These are phyloP conservation scores for Backusella australiensis DNA, from an alignment of 192 early-diverging fungal genomes.

Conservation along the genomic window DNA sequence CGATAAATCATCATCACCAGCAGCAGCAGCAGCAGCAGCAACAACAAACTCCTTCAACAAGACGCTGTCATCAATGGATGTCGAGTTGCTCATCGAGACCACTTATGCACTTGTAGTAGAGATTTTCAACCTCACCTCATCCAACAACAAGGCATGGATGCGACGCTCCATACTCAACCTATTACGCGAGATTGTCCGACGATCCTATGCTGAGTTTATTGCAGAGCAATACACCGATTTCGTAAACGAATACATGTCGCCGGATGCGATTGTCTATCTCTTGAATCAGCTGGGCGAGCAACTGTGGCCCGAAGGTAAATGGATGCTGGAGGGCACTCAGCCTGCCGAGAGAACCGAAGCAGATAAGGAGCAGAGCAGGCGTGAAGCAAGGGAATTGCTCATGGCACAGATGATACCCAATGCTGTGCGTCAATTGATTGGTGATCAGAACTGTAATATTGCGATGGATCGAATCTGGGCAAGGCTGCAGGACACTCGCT, in stretches of 20 bases:
- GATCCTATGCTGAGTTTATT: slow-evolving; percentile 34
- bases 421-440: slow-evolving; percentile 31
- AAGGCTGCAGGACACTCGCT: slow-evolving; percentile 20
- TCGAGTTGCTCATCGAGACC: slow-evolving; percentile 37
- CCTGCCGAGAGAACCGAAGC: slow-evolving; percentile 1
- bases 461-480: slow-evolving; percentile 37
- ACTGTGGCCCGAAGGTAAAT: slow-evolving; percentile 32
- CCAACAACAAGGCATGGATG: slow-evolving; percentile 38
- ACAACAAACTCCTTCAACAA: background rate
- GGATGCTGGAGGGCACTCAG: background rate
- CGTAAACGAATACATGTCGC: slow-evolving; percentile 20
- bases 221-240: slow-evolving; percentile 30
- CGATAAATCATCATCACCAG: background rate
- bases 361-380: slow-evolving; percentile 26
- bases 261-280: slow-evolving; percentile 17
- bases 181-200: slow-evolving; percentile 33
- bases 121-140: slow-evolving; percentile 30
- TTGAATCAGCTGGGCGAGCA: slow-evolving; percentile 14
- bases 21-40: background rate
- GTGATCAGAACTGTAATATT: slow-evolving; percentile 30
- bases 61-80: slow-evolving; percentile 13
- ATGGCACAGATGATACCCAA: slow-evolving; percentile 22
- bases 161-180: slow-evolving; percentile 33
- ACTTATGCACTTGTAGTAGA: slow-evolving; percentile 35
- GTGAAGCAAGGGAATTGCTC: slow-evolving; percentile 17